Evolutionary conservation across 805 yeast genomes (phyloP).

Genomic region (Priceomyces carsonii): DNA sequence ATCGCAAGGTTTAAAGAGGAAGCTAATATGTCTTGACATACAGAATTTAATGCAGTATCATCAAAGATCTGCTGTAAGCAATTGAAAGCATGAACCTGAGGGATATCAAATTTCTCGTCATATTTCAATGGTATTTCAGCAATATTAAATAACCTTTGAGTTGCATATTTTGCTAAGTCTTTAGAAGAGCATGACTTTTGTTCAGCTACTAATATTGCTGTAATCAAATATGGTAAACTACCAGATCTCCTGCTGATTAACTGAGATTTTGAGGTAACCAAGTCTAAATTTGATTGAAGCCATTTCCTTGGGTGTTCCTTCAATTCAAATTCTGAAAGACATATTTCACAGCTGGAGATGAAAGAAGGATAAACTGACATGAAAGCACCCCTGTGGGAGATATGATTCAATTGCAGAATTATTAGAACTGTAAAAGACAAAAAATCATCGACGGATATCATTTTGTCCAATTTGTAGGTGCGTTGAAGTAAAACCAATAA

Average conservation of each 20-base stretch:
- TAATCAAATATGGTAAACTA: conserved; percentile 79
- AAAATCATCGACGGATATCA: conserved; percentile 16
- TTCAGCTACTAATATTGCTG: conserved; percentile 66
- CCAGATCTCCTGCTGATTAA: conserved; percentile 88
- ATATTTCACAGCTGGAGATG: conserved; percentile 61
- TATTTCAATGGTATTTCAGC: conserved; percentile 52
- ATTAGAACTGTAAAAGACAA: conserved; percentile 52
- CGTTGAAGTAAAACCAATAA: conserved; percentile 47
- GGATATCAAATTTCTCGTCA: conserved; percentile 63
- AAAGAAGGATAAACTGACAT: conserved; percentile 85
- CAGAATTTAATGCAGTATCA: conserved; percentile 64
- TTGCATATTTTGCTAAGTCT: conserved; percentile 47
- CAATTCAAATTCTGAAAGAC: conserved; percentile 33
- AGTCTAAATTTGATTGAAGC: conserved; percentile 56
- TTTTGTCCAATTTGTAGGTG: conserved; percentile 3
- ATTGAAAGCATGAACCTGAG: conserved; percentile 93
- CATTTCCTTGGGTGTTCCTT: conserved; percentile 50
- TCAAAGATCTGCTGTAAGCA: conserved; percentile 73
- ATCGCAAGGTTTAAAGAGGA: conserved; percentile 63
- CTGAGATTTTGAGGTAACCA: conserved; percentile 59
- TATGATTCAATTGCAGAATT: conserved; percentile 65
- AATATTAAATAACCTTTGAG: conserved; percentile 51
- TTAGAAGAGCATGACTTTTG: conserved; percentile 25
- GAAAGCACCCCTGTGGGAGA: conserved; percentile 91
- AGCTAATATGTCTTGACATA: conserved; percentile 53